Evolutionary conservation across 257 asterid species (phyloP).

Genomic region (Parsonsia alboflavescens): DNA sequence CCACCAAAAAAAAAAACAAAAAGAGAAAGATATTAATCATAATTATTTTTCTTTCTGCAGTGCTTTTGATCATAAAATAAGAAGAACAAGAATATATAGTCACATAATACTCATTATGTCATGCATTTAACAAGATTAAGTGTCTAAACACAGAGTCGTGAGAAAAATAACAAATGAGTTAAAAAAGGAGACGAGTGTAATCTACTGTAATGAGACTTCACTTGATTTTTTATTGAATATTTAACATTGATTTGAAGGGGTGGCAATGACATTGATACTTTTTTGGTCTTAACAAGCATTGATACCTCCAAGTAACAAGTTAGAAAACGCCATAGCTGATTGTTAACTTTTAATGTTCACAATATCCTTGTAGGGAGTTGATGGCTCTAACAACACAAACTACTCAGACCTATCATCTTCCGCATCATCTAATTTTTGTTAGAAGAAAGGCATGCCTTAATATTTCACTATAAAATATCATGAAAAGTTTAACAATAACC

Average conservation of each 20-base stretch:
- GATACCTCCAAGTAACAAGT: neutral
- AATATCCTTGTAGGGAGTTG: neutral
- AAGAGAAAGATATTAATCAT: neutral
- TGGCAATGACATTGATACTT: neutral
- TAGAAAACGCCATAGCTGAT: neutral
- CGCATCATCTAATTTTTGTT: neutral
- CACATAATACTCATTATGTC: neutral
- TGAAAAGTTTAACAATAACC: neutral
- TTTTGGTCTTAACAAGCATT: too few species aligned
- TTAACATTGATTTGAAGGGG: neutral
- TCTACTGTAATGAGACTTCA: neutral
- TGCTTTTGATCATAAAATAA: neutral
- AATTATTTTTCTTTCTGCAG: neutral
- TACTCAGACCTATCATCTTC: neutral
- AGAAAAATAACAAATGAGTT: too few species aligned
- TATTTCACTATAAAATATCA: conserved; percentile 1
- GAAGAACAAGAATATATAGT: too few species aligned
- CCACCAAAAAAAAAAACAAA: neutral
- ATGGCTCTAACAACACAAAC: neutral
- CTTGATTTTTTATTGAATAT: neutral
- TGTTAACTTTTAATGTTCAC: neutral
- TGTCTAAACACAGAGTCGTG: too few species aligned
- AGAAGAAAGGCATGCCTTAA: neutral
- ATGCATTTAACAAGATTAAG: too few species aligned
- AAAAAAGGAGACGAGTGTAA: neutral